These are phyloP conservation scores for Trametes cingulata DNA, from an alignment of 768 basidiomycete species.

Conservation along the genomic window DNA sequence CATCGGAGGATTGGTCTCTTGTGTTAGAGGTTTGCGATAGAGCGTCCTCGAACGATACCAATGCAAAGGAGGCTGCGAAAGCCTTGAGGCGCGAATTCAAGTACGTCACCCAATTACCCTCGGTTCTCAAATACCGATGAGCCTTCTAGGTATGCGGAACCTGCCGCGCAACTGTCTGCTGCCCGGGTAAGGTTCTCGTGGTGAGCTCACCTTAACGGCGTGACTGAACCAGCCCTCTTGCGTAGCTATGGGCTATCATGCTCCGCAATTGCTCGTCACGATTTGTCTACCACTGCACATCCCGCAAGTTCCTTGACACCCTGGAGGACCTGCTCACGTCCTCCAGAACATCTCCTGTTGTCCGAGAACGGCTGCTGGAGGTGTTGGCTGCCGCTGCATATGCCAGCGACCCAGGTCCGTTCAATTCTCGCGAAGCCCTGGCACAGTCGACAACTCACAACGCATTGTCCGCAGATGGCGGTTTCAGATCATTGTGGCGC, in stretches of 20 bases:
- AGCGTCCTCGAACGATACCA: slow-evolving; percentile 66
- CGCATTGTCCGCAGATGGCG: slow-evolving; percentile 35
- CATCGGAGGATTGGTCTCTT: slow-evolving; percentile 79
- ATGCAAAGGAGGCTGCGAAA: slow-evolving; percentile 82
- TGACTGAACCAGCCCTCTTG: not conserved
- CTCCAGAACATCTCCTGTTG: slow-evolving; percentile 71
- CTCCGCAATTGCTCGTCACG: slow-evolving; percentile 74
- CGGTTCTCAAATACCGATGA: slow-evolving; percentile 18
- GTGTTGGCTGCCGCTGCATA: slow-evolving; percentile 83
- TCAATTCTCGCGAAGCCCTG: too few relatives aligned
- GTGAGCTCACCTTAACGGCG: not conserved
- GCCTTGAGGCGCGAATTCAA: slow-evolving; percentile 87
- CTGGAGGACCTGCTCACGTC: slow-evolving; percentile 72
- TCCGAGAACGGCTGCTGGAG: slow-evolving; percentile 76
- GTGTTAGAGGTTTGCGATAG: slow-evolving; percentile 87
- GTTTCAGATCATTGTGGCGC: slow-evolving; percentile 76
- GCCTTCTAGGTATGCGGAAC: slow-evolving; percentile 65
- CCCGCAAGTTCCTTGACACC: slow-evolving; percentile 77
- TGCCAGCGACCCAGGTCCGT: slow-evolving; percentile 46
- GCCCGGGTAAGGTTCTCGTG: slow-evolving; percentile 55
- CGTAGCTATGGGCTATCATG: slow-evolving; percentile 88
- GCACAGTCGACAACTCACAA: not conserved
- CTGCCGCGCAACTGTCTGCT: slow-evolving; percentile 72
- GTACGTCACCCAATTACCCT: slow-evolving; percentile 39
- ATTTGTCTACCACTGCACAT: slow-evolving; percentile 68